Percentiles rank a stretch among this genome's conserved stretches.
Conservation (phyloP, 768 basidiomycete genomes). For the Suillus clintonianus region DNA sequence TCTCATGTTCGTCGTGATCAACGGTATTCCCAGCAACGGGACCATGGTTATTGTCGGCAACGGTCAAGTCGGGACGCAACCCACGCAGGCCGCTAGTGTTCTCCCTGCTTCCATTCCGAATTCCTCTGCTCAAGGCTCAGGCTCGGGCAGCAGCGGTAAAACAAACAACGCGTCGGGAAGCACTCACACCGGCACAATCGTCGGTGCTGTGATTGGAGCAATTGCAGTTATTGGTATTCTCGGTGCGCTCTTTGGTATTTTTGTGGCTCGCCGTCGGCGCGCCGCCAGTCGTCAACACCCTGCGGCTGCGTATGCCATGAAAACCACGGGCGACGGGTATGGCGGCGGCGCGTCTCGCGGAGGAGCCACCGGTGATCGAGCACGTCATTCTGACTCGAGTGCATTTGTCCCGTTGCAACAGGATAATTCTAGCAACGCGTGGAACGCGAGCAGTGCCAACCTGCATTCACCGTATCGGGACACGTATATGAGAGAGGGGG, state of each 20-base stretch:
- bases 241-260: conserved; percentile 44
- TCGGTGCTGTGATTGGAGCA: conserved; percentile 32
- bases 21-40: conserved; percentile 83
- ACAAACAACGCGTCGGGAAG: conserved; percentile 18
- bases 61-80: conserved; percentile 76
- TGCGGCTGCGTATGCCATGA: conserved; percentile 41
- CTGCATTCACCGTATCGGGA: conserved; percentile 44
- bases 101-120: conserved; percentile 43
- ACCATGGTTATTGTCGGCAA: conserved; percentile 76
- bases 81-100: conserved; percentile 32
- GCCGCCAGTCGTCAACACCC: conserved; percentile 31
- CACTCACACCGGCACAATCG: conserved; percentile 23
- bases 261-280: conserved; percentile 52
- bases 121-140: conserved; percentile 39
- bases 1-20: conserved; percentile 78
- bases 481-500: conserved; percentile 2
- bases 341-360: conserved; percentile 14
- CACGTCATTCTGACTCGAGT: conserved; percentile 61
- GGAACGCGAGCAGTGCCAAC: conserved; percentile 56
- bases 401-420: conserved; percentile 74
- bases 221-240: conserved; percentile 31
- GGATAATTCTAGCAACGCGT: conserved; percentile 55
- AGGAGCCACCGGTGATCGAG: conserved; percentile 21
- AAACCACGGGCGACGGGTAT: conserved; percentile 23
- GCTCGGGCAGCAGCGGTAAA: conserved; percentile 11